phyloP scores from a whole-genome alignment of 805 yeast genomes.

The Yarrowia porcina region DNA sequence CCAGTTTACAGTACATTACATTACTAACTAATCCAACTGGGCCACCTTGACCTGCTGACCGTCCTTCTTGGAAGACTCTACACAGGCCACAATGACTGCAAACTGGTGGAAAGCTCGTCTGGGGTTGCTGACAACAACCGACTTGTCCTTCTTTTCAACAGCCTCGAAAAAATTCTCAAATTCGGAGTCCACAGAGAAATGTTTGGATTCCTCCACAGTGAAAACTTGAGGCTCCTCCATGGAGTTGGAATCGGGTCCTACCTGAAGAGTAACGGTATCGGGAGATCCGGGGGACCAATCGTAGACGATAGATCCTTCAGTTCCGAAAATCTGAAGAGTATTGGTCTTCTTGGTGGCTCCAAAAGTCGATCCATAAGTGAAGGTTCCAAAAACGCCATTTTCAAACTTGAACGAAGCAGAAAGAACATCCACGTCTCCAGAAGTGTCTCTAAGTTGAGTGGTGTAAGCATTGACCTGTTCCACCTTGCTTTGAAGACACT shows the following conservation, averaged over 20 bases:
- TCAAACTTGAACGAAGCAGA: constrained; percentile 64
- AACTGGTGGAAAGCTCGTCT: constrained; percentile 85
- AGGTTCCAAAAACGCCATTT: constrained; percentile 71
- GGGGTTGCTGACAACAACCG: constrained; percentile 57
- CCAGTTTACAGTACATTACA: no score
- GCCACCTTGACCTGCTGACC: constrained; percentile 41
- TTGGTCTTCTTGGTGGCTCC: constrained; percentile 75
- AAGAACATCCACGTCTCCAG: constrained; percentile 80
- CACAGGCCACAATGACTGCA: constrained; percentile 82
- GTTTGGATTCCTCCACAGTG: constrained; percentile 35
- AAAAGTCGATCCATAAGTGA: constrained; percentile 81
- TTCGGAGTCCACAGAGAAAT: constrained; percentile 42
- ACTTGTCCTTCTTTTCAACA: constrained; percentile 60
- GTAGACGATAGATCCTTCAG: constrained; percentile 67
- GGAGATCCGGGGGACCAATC: constrained; percentile 45
- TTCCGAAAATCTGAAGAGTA: constrained; percentile 70
- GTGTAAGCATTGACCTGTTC: constrained; percentile 71
- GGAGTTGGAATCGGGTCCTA: constrained; percentile 34
- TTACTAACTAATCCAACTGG: background rate
- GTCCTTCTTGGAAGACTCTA: constrained; percentile 55
- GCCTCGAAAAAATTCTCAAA: constrained; percentile 57
- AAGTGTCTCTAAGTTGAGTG: constrained; percentile 66
- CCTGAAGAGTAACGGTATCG: constrained; percentile 33
- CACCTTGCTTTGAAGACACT: constrained; percentile 66
- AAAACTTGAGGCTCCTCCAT: constrained; percentile 31